Percentiles rank a stretch among this genome's conserved stretches.
phyloP scores from a whole-genome alignment of 768 basidiomycete genomes.

The Boletus eberwhitei region DNA sequence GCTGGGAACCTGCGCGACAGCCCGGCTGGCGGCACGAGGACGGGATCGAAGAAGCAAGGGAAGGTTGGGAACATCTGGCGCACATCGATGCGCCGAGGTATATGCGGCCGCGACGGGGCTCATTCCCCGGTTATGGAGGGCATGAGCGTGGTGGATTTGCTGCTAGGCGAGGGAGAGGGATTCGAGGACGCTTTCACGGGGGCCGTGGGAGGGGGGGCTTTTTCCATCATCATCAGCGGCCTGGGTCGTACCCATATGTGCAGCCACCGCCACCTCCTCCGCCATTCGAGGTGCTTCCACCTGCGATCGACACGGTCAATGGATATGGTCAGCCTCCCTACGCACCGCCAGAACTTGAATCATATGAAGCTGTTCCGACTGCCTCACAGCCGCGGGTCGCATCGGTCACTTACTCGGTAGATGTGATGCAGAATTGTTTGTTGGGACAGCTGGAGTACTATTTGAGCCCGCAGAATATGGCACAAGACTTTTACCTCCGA shows the following conservation, averaged over 20 bases:
- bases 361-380: conserved; percentile 23
- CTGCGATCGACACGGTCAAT: conserved; percentile 20
- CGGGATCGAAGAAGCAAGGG: conserved; percentile 24
- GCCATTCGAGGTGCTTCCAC: conserved; percentile 32
- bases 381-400: conserved; percentile 34
- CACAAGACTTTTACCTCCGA: conserved; percentile 80
- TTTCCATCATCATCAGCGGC: conserved; percentile 33
- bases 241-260: conserved; percentile 31
- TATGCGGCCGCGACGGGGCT: conserved; percentile 34
- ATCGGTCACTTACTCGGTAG: conserved; percentile 51
- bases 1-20: conserved; percentile 14
- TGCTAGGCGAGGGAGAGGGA: conserved; percentile 35
- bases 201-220: conserved; percentile 35
- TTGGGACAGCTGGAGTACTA: conserved; percentile 91
- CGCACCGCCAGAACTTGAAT: conserved; percentile 31
- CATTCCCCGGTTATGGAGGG: conserved; percentile 28
- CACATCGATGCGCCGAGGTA: conserved; percentile 11
- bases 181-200: conserved; percentile 37
- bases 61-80: conserved; percentile 23
- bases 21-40: conserved; percentile 24
- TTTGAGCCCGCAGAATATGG: conserved; percentile 85
- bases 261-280: conserved; percentile 19
- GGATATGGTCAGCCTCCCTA: conserved; percentile 33
- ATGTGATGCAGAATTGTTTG: conserved; percentile 63
- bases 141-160: conserved; percentile 32